Base-by-base conservation (phyloP, 1,284 basidiomycete species). In the Trametes polyzona region DNA sequence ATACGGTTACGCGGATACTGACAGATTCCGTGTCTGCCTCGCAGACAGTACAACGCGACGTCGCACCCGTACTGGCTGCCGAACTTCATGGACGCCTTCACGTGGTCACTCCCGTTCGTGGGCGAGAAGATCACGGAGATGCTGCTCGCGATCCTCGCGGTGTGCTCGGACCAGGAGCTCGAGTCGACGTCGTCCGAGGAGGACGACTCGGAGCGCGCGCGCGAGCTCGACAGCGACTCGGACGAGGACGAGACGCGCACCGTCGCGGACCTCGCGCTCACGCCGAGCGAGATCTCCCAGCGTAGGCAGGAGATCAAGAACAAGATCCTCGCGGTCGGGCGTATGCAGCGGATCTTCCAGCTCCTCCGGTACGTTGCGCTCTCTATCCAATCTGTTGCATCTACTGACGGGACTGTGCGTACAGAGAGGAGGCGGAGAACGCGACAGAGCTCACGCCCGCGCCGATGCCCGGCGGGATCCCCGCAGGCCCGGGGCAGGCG, bases 71-170 rank as follows among this genome's bases (percentile, higher is more conserved):
- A 87, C 69, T 91, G 88, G 87, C 78, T 99, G 36, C 96, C 96
- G 4, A 99, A 98, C 76, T 98, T 98, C 68, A 97, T 98, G 93
- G 95, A 99, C 73, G 96, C 93, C 30, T 99, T 99, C 73, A 98
- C 96, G 1, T 99, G 97, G 97, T 94, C 91, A 77, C 76, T 99
- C 63, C 97, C 96, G 0, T 99, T 99, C 69, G 96, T 99, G 7
- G 96, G 96, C 40, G 88, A 95, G 58, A 99, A 99, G 79, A 98
- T 95, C 94, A 70, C 64, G 86, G 96, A 99, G 71, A 98, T 98
- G 96, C 79, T 99, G 32, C 88, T 99, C 49, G 94, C 95, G 11
- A 93, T 99, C 63, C 81, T 99, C 43, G 91, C 92, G 69, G 91
- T 95, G 59, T 99, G 96, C 76, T 93, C 91, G 62, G 89, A 94